Percentiles rank a stretch among this genome's conserved stretches.
These are phyloP conservation scores for Boletellus ananas DNA, from an alignment of 768 basidiomycete genomes.

Conservation along the genomic window DNA sequence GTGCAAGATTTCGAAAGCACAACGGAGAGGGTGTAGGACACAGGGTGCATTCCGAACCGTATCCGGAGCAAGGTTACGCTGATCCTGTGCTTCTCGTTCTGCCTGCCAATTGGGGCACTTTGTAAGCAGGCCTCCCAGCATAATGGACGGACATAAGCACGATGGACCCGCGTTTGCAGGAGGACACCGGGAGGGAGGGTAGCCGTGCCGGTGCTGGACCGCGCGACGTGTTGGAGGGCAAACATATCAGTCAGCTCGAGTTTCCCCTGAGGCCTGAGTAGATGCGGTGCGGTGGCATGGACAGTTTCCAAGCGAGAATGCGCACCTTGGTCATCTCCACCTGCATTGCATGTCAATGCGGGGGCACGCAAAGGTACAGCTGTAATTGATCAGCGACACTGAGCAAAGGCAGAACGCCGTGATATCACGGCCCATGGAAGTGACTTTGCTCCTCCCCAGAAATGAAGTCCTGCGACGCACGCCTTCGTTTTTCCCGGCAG, in stretches of 20 bases:
- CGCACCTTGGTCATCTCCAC: slow-evolving; percentile 16
- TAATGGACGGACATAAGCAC: neutral
- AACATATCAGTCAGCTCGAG: slow-evolving; percentile 1
- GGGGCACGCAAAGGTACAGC: slow-evolving; percentile 2
- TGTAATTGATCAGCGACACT: slow-evolving; percentile 4
- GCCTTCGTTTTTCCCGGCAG: slow-evolving; percentile 3
- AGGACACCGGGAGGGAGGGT: slow-evolving; percentile 14
- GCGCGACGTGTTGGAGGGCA: slow-evolving; percentile 1
- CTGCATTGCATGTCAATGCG: slow-evolving; percentile 15
- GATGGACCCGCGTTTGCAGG: neutral
- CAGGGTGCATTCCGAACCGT: slow-evolving; percentile 10
- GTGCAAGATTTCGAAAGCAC: slow-evolving; percentile 8
- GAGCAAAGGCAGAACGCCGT: slow-evolving; percentile 2
- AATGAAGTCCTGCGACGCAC: neutral
- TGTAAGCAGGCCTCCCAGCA: neutral
- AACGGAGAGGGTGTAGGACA: slow-evolving; percentile 8
- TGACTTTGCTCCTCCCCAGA: slow-evolving; percentile 4
- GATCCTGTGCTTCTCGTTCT: slow-evolving; percentile 23
- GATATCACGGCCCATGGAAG: neutral
- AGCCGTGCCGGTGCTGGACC: slow-evolving; percentile 20
- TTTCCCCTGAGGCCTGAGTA: slow-evolving; percentile 4
- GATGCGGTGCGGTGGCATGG: slow-evolving; percentile 23
- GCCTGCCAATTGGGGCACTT: slow-evolving; percentile 2
- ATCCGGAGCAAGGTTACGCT: slow-evolving; percentile 14
- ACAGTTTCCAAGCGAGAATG: slow-evolving; percentile 5